Evolutionary conservation across 495 filamentous ascomycete species (phyloP).

Genomic region (Aspergillus diversus): DNA sequence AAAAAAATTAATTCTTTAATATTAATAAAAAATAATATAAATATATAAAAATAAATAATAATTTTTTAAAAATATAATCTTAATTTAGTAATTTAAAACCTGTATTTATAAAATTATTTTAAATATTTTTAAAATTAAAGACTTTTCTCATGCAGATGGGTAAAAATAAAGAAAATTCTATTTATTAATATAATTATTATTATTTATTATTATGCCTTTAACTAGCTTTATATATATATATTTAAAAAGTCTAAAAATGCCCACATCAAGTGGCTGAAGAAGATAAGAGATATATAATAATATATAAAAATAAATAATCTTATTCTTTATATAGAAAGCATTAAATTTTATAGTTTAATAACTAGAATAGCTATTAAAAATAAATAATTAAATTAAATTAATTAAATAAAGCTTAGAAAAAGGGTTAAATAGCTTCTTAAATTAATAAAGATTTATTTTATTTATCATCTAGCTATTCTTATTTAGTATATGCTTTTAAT

Average conservation of each 20-base stretch:
- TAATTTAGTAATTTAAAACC: not conserved
- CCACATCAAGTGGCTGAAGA: not conserved
- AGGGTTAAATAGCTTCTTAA: no score
- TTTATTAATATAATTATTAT: not conserved
- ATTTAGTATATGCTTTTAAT: no score
- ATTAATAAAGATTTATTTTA: no score
- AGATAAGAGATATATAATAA: not conserved
- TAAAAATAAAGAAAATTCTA: no score
- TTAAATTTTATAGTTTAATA: not conserved
- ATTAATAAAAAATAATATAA: no score
- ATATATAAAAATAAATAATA: no score
- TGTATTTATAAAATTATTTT: not conserved
- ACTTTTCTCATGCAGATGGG: not conserved
- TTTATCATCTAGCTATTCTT: no score
- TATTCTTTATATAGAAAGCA: not conserved
- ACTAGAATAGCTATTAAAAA: no score
- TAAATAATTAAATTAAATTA: no score
- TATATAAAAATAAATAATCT: not conserved
- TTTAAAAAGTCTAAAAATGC: not conserved
- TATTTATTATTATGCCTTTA: not conserved
- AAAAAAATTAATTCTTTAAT: no score
- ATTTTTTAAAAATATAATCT: not conserved
- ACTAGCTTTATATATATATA: not conserved
- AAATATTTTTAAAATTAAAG: not conserved
- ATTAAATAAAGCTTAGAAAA: no score